These are phyloP conservation scores for Adansonia digitata DNA, from an alignment of 345 rosid species.

Conservation along the genomic window DNA sequence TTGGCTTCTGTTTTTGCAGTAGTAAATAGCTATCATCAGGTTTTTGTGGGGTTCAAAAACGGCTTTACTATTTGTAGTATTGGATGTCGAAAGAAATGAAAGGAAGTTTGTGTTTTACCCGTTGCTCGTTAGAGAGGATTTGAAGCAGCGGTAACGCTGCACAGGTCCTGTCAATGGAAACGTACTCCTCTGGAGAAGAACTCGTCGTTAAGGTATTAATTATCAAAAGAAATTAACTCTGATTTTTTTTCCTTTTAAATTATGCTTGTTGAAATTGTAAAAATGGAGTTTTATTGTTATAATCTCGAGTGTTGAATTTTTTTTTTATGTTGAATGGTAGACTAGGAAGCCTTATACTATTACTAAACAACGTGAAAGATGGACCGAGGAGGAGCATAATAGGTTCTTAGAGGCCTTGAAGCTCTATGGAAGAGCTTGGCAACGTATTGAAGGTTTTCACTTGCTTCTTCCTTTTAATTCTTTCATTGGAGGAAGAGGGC, in stretches of 20 bases:
- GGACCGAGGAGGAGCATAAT: constrained; percentile 97
- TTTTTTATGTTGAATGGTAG: constrained; percentile 32
- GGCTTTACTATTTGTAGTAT: constrained; percentile 37
- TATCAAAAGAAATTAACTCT: neutral
- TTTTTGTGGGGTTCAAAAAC: constrained; percentile 31
- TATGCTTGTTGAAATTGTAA: neutral
- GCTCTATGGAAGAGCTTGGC: constrained; percentile 99
- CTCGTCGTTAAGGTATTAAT: constrained; percentile 59
- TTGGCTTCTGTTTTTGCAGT: constrained; percentile 55
- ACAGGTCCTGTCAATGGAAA: constrained; percentile 58
- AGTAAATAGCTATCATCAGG: constrained; percentile 29
- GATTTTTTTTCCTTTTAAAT: neutral
- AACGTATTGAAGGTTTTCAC: constrained; percentile 84
- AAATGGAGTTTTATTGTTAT: neutral
- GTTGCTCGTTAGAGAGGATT: constrained; percentile 56
- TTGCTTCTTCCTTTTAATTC: constrained; percentile 13
- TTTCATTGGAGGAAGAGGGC: neutral
- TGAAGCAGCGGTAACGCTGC: constrained; percentile 65
- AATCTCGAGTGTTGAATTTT: constrained; percentile 1
- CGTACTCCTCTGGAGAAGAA: constrained; percentile 73
- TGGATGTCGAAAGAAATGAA: constrained; percentile 32
- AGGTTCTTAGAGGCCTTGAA: constrained; percentile 91
- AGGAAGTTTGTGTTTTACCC: constrained; percentile 43
- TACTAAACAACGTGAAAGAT: constrained; percentile 90
- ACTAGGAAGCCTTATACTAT: constrained; percentile 95